Evolutionary conservation across 352 stramenopile genomes (phyloP).

Genomic region (Globisporangium uncinulatum): DNA sequence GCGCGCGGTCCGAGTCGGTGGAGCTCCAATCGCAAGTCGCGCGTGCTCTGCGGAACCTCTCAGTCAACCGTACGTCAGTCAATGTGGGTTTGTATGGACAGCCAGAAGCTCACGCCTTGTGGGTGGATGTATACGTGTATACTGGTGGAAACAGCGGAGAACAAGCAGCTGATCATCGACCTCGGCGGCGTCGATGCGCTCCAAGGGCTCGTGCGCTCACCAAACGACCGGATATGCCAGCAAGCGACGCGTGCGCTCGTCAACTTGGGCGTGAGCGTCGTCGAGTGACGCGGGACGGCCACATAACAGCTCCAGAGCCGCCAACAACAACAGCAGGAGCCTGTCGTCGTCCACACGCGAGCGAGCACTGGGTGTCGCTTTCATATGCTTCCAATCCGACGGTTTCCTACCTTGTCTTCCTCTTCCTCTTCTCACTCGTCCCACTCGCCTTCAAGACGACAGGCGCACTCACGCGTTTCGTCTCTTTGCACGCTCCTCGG

Average conservation of each 20-base stretch:
- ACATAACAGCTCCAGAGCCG: not conserved
- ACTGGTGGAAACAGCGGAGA: conserved; percentile 43
- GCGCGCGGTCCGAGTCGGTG: conserved; percentile 68
- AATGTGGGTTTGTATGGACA: not conserved
- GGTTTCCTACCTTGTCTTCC: not conserved
- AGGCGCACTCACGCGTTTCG: conserved; percentile 39
- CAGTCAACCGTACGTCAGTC: conserved; percentile 80
- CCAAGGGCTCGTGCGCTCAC: conserved; percentile 68
- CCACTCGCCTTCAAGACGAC: not conserved
- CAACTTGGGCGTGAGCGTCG: conserved; percentile 83
- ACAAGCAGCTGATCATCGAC: conserved; percentile 87
- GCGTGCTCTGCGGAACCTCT: conserved; percentile 91
- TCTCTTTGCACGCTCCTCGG: conserved; percentile 79
- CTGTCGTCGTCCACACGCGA: not conserved
- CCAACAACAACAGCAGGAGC: not conserved
- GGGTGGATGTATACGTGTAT: not conserved
- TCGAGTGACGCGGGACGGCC: conserved; percentile 32
- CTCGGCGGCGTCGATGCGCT: conserved; percentile 78
- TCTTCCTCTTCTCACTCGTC: not conserved
- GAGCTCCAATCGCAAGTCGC: conserved; percentile 86
- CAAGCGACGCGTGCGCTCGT: conserved; percentile 83
- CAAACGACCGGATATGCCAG: conserved; percentile 87
- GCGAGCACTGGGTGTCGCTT: no score
- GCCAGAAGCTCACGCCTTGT: conserved; percentile 1
- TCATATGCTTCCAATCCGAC: no score